Base-by-base conservation (phyloP, 176 grass and related monocot genomes). In the Phoenix roebelenii region DNA sequence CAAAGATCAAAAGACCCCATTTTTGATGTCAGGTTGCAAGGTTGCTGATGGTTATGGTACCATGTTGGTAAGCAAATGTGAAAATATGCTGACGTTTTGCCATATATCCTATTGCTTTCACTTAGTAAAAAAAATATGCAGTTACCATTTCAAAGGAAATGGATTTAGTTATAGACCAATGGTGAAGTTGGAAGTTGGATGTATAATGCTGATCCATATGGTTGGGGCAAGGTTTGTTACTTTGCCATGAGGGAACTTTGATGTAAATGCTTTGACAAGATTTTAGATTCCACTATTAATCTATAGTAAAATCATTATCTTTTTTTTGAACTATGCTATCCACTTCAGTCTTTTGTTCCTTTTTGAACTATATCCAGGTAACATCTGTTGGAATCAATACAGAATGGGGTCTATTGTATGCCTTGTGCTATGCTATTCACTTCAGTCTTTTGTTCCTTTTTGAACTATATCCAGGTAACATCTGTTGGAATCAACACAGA, bases 21-120 rank as follows among this genome's bases (percentile, higher is more conserved):
- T 98, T 83, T 76, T 98, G 55, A 89, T 98, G 93, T 92, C 93
- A 65, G 87, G 87, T 61, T 98, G 93, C 78, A 98, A 98, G 59
- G 87, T 92, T 83, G 87, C 87, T 51, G 87, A 89, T 81, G 93
- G 93, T 54, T 92, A 85, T 82, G 93, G 93, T 48, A 92, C 72
- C 78, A 92, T 98, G 82, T 80, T 98, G 81, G 93, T 98, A 63
- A 85, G 87, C 61, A 57, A 70, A 70, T 79, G 48, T 15, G 50
- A 61, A 61, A 54, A 62, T 74, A 48, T 51, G 73, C 20, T 56
- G 23, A 69, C 64, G 15, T 24, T 82, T 80, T 63, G 60, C n/a
- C 76, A 18, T 72, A 49, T 10, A 52, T 53, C 32, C 51, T 62
- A 18, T 6, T 28, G 51, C 32, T 69, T 12, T 50, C 2, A 30